phyloP scores from a whole-genome alignment of 1,139 yeast genomes.

The Nakaseomyces sp. region DNA sequence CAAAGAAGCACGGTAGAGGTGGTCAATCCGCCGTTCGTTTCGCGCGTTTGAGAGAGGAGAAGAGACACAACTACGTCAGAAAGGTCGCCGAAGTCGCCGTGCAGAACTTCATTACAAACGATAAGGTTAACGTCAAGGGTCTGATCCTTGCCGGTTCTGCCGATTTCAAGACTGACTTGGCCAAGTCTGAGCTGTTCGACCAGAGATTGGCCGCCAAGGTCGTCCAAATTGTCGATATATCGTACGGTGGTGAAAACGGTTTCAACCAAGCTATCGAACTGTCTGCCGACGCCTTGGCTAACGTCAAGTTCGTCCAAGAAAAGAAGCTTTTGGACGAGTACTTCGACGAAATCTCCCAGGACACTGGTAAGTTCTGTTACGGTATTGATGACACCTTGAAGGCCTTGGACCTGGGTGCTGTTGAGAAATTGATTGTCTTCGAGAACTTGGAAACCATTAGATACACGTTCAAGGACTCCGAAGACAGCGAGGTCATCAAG shows the following conservation, averaged over 20 bases:
- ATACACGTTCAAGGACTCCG: constrained; percentile 75
- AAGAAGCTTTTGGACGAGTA: constrained; percentile 86
- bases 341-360: constrained; percentile 95
- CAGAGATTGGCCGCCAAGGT: constrained; percentile 79
- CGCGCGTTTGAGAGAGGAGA: constrained; percentile 96
- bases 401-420: constrained; percentile 92
- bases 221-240: constrained; percentile 87
- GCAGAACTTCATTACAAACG: constrained; percentile 86
- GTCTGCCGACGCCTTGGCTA: constrained; percentile 91
- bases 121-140: constrained; percentile 90
- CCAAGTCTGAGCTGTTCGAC: constrained; percentile 89
- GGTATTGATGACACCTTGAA: constrained; percentile 94
- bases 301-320: constrained; percentile 95
- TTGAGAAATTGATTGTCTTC: constrained; percentile 84
- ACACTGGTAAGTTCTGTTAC: constrained; percentile 93
- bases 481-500: constrained; percentile 67
- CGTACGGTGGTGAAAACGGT: constrained; percentile 98
- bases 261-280: constrained; percentile 97
- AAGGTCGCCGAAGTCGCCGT: constrained; percentile 98
- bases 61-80: constrained; percentile 95
- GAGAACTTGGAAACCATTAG: constrained; percentile 83
- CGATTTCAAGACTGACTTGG: constrained; percentile 90
- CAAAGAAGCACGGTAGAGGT: constrained; percentile 99
- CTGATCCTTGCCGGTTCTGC: constrained; percentile 97
- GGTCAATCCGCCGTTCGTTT: constrained; percentile 99